phyloP scores from a whole-genome alignment of 2,329 filamentous ascomycete genomes.

The Penicillium sp. region DNA sequence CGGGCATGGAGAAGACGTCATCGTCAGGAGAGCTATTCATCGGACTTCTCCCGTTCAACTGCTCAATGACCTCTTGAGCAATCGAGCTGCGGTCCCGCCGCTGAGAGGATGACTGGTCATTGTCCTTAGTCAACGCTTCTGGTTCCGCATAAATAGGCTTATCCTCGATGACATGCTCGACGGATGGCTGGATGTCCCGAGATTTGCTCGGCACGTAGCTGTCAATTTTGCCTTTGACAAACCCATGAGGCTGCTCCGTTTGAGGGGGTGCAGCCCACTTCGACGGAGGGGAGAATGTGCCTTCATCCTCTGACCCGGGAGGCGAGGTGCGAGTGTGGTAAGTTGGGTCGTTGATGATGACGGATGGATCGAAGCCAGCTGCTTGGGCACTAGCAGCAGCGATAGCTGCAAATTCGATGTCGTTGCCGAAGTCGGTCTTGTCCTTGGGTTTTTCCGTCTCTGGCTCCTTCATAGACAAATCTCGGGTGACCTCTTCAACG shows the following conservation, averaged over 20 bases:
- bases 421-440: conserved; percentile 58
- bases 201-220: conserved; percentile 43
- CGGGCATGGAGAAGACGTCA: conserved; percentile 36
- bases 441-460: conserved; percentile 11
- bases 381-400: conserved; percentile 68
- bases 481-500: conserved; percentile 13
- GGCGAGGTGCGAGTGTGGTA: conserved; percentile 67
- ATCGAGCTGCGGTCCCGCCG: conserved; percentile 20
- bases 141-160: conserved; percentile 26
- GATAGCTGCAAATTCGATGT: conserved; percentile 69
- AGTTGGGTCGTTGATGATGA: conserved; percentile 66
- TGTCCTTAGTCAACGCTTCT: conserved; percentile 14
- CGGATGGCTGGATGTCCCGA: conserved; percentile 15
- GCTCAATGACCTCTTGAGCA: conserved; percentile 30
- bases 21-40: conserved; percentile 21
- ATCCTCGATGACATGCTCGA: conserved; percentile 18
- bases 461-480: conserved; percentile 8
- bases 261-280: conserved; percentile 49
- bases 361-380: conserved; percentile 70
- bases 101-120: conserved; percentile 1
- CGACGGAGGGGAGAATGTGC: conserved; percentile 54
- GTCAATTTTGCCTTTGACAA: conserved; percentile 54
- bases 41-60: conserved; percentile 23
- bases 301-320: conserved; percentile 60
- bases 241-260: conserved; percentile 43